These are phyloP conservation scores for Cercospora sesami DNA, from an alignment of 2,329 filamentous ascomycete genomes.

Conservation along the genomic window DNA sequence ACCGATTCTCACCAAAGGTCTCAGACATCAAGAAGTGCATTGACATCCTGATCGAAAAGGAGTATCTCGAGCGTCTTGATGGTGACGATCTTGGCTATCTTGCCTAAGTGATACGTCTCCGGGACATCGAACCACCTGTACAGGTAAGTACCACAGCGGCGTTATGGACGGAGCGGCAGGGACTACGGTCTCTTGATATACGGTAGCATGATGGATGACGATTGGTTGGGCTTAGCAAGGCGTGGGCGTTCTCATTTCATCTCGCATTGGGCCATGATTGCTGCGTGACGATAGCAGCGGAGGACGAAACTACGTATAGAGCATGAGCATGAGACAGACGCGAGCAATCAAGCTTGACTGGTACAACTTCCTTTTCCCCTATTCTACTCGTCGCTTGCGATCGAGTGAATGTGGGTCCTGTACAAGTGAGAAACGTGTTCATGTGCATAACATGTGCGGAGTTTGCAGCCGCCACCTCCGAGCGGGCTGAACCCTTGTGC, in stretches of 20 bases:
- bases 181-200: constrained; percentile 12
- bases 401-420: background rate
- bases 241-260: constrained; percentile 31
- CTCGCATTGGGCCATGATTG: constrained; percentile 4
- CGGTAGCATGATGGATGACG: constrained; percentile 12
- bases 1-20: constrained; percentile 88
- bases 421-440: background rate
- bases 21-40: constrained; percentile 99
- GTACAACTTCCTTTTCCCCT: background rate
- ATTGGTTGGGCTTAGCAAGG: constrained; percentile 31
- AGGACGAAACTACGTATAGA: constrained; percentile 15
- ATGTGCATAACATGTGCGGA: constrained; percentile 2
- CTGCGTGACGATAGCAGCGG: constrained; percentile 6
- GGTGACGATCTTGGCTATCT: constrained; percentile 94
- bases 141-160: constrained; percentile 1
- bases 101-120: constrained; percentile 56
- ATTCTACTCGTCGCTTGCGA: background rate
- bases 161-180: constrained; percentile 10
- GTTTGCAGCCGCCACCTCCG: constrained; percentile 6
- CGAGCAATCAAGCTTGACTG: constrained; percentile 3
- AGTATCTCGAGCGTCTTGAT: constrained; percentile 93
- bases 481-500: constrained; percentile 4
- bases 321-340: constrained; percentile 16
- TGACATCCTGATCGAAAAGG: constrained; percentile 96
- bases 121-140: background rate